Evolutionary conservation across 441 rosid species (phyloP).

Genomic region (Gossypium schwendimanii): DNA sequence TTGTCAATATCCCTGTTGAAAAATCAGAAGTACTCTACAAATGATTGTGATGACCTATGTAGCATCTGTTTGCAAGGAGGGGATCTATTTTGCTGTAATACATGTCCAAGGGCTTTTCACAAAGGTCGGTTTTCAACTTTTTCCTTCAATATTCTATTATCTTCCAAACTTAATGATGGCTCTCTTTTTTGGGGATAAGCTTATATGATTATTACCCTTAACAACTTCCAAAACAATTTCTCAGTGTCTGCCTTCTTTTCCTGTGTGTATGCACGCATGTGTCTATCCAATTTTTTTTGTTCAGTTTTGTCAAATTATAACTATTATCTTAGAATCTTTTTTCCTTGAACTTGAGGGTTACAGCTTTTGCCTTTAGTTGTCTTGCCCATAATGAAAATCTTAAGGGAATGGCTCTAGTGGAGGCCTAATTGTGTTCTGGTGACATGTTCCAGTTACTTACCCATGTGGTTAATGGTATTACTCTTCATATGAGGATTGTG

Average conservation of each 20-base stretch:
- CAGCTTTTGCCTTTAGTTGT: background rate
- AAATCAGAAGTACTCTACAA: constrained; percentile 40
- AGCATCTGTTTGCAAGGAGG: constrained; percentile 83
- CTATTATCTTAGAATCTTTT: background rate
- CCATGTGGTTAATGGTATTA: background rate
- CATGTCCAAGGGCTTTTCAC: constrained; percentile 92
- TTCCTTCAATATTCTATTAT: background rate
- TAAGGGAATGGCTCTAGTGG: background rate
- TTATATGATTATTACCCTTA: background rate
- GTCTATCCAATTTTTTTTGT: background rate
- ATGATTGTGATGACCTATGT: constrained; percentile 82
- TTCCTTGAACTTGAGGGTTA: background rate
- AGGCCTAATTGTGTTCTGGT: background rate
- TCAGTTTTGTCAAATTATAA: background rate
- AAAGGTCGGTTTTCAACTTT: constrained; percentile 37
- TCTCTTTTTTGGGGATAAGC: background rate
- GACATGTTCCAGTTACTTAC: background rate
- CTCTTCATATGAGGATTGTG: background rate
- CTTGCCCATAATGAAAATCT: background rate
- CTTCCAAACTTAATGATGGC: background rate
- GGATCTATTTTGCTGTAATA: constrained; percentile 79
- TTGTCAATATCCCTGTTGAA: constrained; percentile 55
- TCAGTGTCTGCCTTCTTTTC: background rate
- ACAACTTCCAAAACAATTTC: background rate
- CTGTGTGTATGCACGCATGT: background rate